phyloP scores from a whole-genome alignment of 176 grass and related monocot species.

The Aegilops tauschii region DNA sequence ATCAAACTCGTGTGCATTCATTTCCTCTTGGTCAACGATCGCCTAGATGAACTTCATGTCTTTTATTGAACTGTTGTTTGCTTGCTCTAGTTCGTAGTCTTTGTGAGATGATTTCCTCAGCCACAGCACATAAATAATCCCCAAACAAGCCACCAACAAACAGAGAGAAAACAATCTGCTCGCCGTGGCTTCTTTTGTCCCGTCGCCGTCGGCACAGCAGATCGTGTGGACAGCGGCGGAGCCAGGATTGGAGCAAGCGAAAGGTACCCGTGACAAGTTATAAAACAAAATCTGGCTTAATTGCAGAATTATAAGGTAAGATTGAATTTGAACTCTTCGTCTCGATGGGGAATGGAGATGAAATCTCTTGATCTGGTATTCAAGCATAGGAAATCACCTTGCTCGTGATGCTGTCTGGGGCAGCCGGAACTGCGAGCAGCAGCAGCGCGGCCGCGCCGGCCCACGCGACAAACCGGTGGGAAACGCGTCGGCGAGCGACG shows the following conservation, averaged over 20 bases:
- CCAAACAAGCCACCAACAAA: background rate
- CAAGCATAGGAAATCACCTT: background rate
- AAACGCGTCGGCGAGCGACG: background rate
- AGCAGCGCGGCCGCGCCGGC: too few species aligned
- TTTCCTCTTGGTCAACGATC: background rate
- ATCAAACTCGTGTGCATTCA: background rate
- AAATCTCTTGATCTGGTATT: background rate
- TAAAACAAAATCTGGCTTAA: too few species aligned
- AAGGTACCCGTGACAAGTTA: too few species aligned
- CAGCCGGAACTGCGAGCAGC: background rate
- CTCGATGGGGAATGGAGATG: background rate
- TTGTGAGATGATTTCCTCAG: background rate
- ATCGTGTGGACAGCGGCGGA: background rate
- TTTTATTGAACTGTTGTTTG: background rate
- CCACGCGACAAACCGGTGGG: background rate
- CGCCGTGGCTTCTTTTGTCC: background rate
- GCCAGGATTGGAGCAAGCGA: background rate
- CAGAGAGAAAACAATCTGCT: background rate
- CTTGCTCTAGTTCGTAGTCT: background rate
- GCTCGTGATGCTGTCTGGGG: background rate
- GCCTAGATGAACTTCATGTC: background rate
- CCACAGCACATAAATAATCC: background rate
- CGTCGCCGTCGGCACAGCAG: background rate
- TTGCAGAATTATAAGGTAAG: too few species aligned
- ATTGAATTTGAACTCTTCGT: background rate